These are phyloP conservation scores for Coemansia sp. DNA, from an alignment of 192 early-diverging fungal genomes.

Conservation along the genomic window DNA sequence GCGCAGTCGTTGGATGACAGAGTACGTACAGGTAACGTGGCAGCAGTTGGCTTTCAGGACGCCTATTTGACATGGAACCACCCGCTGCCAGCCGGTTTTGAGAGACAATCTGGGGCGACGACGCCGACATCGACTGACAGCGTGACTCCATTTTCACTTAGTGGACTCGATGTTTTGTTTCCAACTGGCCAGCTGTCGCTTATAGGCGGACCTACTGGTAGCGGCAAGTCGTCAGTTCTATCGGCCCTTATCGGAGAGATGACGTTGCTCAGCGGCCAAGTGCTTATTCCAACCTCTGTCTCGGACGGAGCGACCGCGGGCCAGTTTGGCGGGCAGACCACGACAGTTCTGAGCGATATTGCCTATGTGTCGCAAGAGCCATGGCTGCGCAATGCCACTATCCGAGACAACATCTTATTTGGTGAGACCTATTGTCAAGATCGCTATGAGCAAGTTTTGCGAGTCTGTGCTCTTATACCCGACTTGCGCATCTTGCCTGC, in stretches of 20 bases:
- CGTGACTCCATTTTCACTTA: slow-evolving; percentile 59
- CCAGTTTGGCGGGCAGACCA: slow-evolving; percentile 7
- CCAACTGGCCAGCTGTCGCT: slow-evolving; percentile 73
- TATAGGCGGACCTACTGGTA: slow-evolving; percentile 85
- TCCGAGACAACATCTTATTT: slow-evolving; percentile 86
- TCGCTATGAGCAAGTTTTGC: slow-evolving; percentile 75
- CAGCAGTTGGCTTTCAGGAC: slow-evolving; percentile 55
- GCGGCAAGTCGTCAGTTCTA: slow-evolving; percentile 86
- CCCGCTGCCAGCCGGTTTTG: neutral
- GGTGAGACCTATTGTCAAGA: slow-evolving; percentile 68
- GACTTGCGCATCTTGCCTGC: slow-evolving; percentile 83
- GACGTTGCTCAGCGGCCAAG: slow-evolving; percentile 24
- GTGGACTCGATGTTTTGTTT: slow-evolving; percentile 66
- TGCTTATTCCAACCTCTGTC: slow-evolving; percentile 18
- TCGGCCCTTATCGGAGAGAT: slow-evolving; percentile 84
- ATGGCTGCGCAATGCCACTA: slow-evolving; percentile 72
- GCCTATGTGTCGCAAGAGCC: slow-evolving; percentile 84
- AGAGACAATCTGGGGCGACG: neutral
- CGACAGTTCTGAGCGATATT: slow-evolving; percentile 44
- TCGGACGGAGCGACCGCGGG: neutral
- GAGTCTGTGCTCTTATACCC: slow-evolving; percentile 75
- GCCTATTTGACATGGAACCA: slow-evolving; percentile 40
- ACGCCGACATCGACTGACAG: slow-evolving; percentile 1
- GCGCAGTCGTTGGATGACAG: slow-evolving; percentile 54
- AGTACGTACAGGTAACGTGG: neutral